Evolutionary conservation across 306 rosid genomes (phyloP), one percentile per base, ranked within the genome.

Genomic region (Cicer judaicum): DNA sequence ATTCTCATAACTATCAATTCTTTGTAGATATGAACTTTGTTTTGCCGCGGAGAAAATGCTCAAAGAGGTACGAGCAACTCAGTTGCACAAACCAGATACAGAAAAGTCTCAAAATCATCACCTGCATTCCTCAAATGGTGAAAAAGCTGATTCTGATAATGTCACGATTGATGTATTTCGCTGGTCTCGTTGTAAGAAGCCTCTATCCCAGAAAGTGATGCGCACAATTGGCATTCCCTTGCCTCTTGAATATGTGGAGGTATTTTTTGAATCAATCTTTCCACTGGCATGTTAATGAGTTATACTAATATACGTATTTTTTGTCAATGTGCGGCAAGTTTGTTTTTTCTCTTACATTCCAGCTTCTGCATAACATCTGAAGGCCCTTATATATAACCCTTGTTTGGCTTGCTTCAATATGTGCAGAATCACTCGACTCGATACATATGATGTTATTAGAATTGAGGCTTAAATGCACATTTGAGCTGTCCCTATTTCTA

Each of bases 161-260:
- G 64, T 69, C 38, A 71, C 84, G 82, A 76, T 89, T 70, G 98
- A 93, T 65, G 87, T 73, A 78, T 93, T 93, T 69, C 92, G 98
- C 34, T 93, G 98, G 98, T 84, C 96, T 78, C 90, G 94, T 10
- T 93, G 98, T 76, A 91, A 88, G 88, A 91, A 68, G 81, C 92
- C 96, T 48, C 89, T 93, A 34, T 94, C 97, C 10, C 98, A 93
- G 89, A 84, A 86, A 83, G 74, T 85, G 50, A 91, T 88, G 96
- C 89, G 88, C 62, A 69, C 90, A 1, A 66, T 93, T 41, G 98
- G 97, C 69, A 86, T 93, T 81, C 98, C 97, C 10, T 84, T 93
- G 46, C 97, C 98, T 36, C 84, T 73, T 73, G 98, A 91, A 67
- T 78, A 91, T 64, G 84, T 91, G 53, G 97, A 93, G 98, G 98